phyloP scores from a whole-genome alignment of 2,329 filamentous ascomycete genomes.

The Paecilomyces formosus region DNA sequence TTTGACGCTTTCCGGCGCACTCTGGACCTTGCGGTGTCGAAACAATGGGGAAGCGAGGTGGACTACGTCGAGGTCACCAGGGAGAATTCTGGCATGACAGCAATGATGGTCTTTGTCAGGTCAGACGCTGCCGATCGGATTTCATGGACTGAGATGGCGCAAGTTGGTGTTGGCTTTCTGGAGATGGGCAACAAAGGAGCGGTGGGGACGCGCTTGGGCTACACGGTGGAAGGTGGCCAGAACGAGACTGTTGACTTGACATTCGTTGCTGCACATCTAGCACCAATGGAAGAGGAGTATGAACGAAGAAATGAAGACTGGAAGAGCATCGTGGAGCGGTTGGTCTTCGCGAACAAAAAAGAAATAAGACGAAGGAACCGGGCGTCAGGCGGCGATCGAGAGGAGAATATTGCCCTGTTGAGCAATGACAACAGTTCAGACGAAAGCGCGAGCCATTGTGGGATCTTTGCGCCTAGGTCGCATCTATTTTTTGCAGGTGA shows the following conservation, averaged over 20 bases:
- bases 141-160: slow-evolving; percentile 63
- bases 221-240: slow-evolving; percentile 33
- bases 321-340: slow-evolving; percentile 69
- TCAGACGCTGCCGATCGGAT: slow-evolving; percentile 52
- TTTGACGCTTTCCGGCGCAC: slow-evolving; percentile 64
- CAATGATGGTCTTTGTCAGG: slow-evolving; percentile 74
- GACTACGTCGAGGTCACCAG: slow-evolving; percentile 64
- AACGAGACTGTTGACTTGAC: slow-evolving; percentile 59
- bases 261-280: slow-evolving; percentile 81
- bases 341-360: slow-evolving; percentile 57
- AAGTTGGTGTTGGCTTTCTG: slow-evolving; percentile 74
- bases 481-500: slow-evolving; percentile 86
- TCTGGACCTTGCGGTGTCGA: slow-evolving; percentile 59
- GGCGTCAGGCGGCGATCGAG: slow-evolving; percentile 33
- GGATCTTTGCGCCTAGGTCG: slow-evolving; percentile 65
- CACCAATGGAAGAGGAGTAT: slow-evolving; percentile 75
- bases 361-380: slow-evolving; percentile 12
- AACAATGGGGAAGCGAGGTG: slow-evolving; percentile 27
- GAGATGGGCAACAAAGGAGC: slow-evolving; percentile 97
- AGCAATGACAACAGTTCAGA: slow-evolving; percentile 17
- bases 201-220: slow-evolving; percentile 66
- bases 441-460: slow-evolving; percentile 16
- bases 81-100: slow-evolving; percentile 82
- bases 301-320: slow-evolving; percentile 78
- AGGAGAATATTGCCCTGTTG: slow-evolving; percentile 26